Evolutionary conservation across 306 rosid genomes (phyloP).

Genomic region (Prunus fruticosa): DNA sequence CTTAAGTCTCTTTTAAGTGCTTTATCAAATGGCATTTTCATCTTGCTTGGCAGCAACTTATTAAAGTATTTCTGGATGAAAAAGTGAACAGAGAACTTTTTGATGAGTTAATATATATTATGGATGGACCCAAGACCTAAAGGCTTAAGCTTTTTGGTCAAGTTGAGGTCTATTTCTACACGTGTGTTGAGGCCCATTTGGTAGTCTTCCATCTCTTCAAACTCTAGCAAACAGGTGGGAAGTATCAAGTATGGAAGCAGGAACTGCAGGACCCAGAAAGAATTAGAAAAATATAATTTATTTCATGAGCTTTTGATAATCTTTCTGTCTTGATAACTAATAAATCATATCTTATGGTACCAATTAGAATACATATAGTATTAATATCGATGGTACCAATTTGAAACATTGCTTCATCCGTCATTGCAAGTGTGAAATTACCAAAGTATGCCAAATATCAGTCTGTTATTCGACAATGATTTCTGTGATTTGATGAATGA

Average conservation of each 20-base stretch:
- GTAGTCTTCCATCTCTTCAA: not conserved
- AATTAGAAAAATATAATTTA: too few species aligned
- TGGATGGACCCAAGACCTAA: not conserved
- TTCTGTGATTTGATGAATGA: not conserved
- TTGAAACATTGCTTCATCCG: not conserved
- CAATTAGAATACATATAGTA: not conserved
- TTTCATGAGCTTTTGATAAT: not conserved
- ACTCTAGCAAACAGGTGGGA: too few species aligned
- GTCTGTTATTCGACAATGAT: not conserved
- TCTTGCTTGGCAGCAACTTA: not conserved
- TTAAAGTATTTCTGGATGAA: not conserved
- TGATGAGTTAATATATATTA: not conserved
- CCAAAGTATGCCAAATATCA: not conserved
- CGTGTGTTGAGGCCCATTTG: not conserved
- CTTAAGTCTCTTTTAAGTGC: not conserved
- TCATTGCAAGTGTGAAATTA: not conserved
- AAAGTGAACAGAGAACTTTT: not conserved
- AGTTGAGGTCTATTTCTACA: not conserved
- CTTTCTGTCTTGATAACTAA: not conserved
- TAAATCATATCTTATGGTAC: not conserved
- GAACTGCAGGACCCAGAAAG: not conserved
- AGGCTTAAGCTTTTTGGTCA: not conserved
- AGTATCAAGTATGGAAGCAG: not conserved
- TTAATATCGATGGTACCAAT: not conserved
- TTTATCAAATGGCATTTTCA: conserved; percentile 5